phyloP scores from a whole-genome alignment of 2,329 filamentous ascomycete species.

The Lasiodiplodia sp. region DNA sequence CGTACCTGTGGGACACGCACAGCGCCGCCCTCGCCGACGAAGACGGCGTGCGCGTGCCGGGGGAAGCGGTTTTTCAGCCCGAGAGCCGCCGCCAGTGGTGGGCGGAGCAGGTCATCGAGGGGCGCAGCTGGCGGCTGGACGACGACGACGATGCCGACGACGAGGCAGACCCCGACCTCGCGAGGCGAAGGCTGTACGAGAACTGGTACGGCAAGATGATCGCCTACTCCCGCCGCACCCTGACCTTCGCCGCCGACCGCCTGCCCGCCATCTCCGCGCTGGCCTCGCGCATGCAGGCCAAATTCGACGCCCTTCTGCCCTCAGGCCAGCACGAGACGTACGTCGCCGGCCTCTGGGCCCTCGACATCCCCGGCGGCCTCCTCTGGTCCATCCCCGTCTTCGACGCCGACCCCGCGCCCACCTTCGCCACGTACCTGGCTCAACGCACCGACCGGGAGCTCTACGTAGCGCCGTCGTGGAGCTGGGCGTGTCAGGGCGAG shows the following conservation, averaged over 20 bases:
- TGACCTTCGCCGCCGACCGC: constrained; percentile 7
- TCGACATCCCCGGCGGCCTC: not conserved
- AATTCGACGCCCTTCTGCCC: not conserved
- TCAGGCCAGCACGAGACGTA: not conserved
- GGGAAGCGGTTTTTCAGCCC: not conserved
- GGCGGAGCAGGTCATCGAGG: not conserved
- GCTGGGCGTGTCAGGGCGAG: not conserved
- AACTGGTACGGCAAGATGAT: not conserved
- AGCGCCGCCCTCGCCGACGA: not conserved
- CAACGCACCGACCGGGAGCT: not conserved
- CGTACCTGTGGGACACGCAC: constrained; percentile 4
- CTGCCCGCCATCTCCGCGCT: constrained; percentile 8
- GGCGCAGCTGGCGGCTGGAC: not conserved
- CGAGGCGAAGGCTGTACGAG: not conserved
- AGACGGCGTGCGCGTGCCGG: too few species aligned
- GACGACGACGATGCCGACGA: not conserved
- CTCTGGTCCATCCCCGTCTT: not conserved
- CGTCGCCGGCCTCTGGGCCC: not conserved
- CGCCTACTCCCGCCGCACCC: not conserved
- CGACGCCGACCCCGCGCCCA: not conserved
- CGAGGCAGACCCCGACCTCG: too few species aligned
- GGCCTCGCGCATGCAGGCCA: not conserved
- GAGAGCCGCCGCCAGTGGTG: not conserved
- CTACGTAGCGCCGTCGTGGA: not conserved
- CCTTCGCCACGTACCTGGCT: not conserved